These are phyloP conservation scores for Phialocephala subalpina DNA, from an alignment of 2,329 filamentous ascomycete genomes.

Conservation along the genomic window DNA sequence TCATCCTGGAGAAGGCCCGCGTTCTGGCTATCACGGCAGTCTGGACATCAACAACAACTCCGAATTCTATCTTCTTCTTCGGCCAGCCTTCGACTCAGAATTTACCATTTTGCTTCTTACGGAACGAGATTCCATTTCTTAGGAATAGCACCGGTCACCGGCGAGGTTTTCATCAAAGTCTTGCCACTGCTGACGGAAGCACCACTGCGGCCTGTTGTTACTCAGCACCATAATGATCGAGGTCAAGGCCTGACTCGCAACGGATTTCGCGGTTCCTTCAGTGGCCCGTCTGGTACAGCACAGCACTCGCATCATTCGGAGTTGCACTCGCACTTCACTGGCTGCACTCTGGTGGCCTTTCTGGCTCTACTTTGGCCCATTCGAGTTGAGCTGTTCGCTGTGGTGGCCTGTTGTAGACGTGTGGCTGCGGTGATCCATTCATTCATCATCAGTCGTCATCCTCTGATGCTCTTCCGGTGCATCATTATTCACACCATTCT, in stretches of 20 bases:
- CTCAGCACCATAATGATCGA: not conserved
- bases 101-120: conserved; percentile 14
- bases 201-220: conserved; percentile 5
- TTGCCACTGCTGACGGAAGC: conserved; percentile 14
- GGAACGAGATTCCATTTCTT: not conserved
- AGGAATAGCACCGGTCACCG: not conserved
- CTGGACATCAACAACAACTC: conserved; percentile 18
- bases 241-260: not conserved
- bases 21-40: conserved; percentile 7
- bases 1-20: not conserved
- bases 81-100: not conserved
- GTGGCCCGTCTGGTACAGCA: not conserved
- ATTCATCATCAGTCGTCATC: not conserved
- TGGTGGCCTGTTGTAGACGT: not conserved
- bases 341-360: not conserved
- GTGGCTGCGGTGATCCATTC: not conserved
- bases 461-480: not conserved
- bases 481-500: not conserved
- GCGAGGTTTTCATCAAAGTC: not conserved
- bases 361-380: not conserved
- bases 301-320: not conserved
- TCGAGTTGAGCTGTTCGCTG: not conserved
- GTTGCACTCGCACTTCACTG: not conserved
- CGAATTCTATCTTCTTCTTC: conserved; percentile 12
- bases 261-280: conserved; percentile 4